These are phyloP conservation scores for Inosperma sp. DNA, from an alignment of 768 basidiomycete genomes.

Conservation along the genomic window DNA sequence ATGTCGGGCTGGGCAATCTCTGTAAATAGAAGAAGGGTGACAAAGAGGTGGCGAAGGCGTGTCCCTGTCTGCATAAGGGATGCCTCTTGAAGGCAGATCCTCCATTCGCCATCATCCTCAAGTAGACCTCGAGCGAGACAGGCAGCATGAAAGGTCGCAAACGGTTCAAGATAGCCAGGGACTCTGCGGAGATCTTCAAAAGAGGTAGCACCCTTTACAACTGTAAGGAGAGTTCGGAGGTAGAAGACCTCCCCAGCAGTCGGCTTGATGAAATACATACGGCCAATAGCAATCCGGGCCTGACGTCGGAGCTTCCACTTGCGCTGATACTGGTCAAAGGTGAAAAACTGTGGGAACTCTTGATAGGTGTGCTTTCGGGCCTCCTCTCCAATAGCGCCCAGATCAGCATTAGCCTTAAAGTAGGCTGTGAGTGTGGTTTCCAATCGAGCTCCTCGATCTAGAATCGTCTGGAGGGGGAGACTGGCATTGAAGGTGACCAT, in stretches of 20 bases:
- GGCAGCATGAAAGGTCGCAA: slow-evolving; percentile 32
- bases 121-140: slow-evolving; percentile 34
- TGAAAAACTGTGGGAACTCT: slow-evolving; percentile 27
- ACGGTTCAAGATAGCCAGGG: slow-evolving; percentile 13
- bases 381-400: slow-evolving; percentile 1
- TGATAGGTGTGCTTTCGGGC: slow-evolving; percentile 25
- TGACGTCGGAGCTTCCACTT: slow-evolving; percentile 30
- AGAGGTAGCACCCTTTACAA: slow-evolving; percentile 32
- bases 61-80: slow-evolving; percentile 33
- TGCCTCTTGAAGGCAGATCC: slow-evolving; percentile 37
- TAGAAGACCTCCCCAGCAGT: slow-evolving; percentile 38
- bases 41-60: slow-evolving; percentile 35
- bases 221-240: slow-evolving; percentile 35
- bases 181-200: slow-evolving; percentile 22
- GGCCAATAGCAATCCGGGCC: slow-evolving; percentile 33
- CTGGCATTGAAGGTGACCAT: slow-evolving; percentile 14
- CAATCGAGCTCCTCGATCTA: slow-evolving; percentile 10
- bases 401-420: slow-evolving; percentile 27
- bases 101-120: slow-evolving; percentile 42
- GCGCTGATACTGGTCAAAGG: slow-evolving; percentile 3
- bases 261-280: slow-evolving; percentile 37
- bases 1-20: slow-evolving; percentile 27
- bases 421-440: slow-evolving; percentile 28
- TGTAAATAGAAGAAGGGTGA: slow-evolving; percentile 31
- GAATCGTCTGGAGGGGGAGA: slow-evolving; percentile 8